Evolutionary conservation across 164 flowering plant genomes (phyloP).

Genomic region (Umbellularia californica): DNA sequence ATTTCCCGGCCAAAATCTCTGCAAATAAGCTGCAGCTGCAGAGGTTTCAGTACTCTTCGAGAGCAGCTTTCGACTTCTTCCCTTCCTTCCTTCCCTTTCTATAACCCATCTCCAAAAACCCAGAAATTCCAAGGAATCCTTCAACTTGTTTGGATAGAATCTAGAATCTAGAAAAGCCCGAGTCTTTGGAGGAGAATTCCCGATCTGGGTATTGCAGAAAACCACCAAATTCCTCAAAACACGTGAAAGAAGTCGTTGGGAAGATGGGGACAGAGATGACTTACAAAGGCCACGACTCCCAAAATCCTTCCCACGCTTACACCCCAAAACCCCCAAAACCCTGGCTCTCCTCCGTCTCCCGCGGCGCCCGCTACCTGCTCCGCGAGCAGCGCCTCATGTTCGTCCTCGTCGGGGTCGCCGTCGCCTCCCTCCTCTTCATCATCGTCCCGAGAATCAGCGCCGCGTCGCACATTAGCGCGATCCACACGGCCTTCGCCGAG

Average conservation of each 20-base stretch:
- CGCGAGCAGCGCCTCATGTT: slow-evolving; percentile 71
- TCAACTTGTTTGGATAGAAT: neutral
- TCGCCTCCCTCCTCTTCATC: slow-evolving; percentile 59
- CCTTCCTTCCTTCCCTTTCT: neutral
- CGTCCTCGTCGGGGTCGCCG: slow-evolving; percentile 59
- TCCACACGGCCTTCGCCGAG: slow-evolving; percentile 11
- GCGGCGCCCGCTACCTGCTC: slow-evolving; percentile 63
- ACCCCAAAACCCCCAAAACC: slow-evolving; percentile 63
- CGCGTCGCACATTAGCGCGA: neutral
- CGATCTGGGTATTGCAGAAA: slow-evolving; percentile 2
- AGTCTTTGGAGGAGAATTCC: neutral
- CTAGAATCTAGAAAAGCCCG: neutral
- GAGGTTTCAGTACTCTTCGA: neutral
- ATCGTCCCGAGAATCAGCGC: slow-evolving; percentile 25
- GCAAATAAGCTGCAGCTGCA: neutral
- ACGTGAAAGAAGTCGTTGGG: neutral
- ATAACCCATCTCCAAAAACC: too few species aligned
- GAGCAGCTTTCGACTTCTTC: neutral
- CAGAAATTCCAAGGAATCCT: too few species aligned
- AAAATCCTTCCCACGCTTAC: slow-evolving; percentile 33
- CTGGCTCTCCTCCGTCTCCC: slow-evolving; percentile 35
- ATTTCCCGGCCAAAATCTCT: slow-evolving; percentile 14
- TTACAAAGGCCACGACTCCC: slow-evolving; percentile 54
- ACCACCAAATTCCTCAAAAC: neutral
- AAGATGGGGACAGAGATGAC: slow-evolving; percentile 26